Percentiles rank a stretch among this genome's conserved stretches.
These are phyloP conservation scores for Neurospora sp. DNA, from an alignment of 495 filamentous ascomycete species.

Conservation along the genomic window DNA sequence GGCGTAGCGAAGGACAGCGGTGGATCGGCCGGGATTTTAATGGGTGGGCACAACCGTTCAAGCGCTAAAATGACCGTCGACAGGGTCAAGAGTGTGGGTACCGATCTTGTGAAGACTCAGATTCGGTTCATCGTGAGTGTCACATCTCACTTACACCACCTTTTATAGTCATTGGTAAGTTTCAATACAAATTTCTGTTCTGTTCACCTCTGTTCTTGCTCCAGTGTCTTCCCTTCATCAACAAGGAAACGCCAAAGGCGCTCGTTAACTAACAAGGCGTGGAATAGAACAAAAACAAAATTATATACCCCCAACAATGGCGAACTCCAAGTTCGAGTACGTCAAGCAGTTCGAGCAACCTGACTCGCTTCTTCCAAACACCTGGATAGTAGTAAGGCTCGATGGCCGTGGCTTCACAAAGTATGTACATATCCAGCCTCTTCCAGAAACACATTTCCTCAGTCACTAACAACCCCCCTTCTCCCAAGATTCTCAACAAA, in stretches of 20 bases:
- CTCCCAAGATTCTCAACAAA: constrained; percentile 58
- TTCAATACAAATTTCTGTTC: background rate
- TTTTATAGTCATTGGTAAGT: background rate
- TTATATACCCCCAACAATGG: constrained; percentile 21
- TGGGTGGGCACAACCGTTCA: background rate
- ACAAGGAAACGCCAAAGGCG: background rate
- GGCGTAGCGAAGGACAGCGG: background rate
- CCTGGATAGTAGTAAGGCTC: constrained; percentile 87
- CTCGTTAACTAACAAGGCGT: background rate
- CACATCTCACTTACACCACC: background rate
- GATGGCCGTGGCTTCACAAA: constrained; percentile 91
- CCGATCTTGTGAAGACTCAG: background rate
- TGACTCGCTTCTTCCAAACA: constrained; percentile 72
- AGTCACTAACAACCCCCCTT: background rate
- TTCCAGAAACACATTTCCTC: background rate
- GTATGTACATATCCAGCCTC: constrained; percentile 30
- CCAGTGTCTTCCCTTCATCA: background rate
- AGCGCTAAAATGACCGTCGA: background rate
- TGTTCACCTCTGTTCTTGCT: background rate
- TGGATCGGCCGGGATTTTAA: background rate
- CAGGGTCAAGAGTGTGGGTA: background rate
- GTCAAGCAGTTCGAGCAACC: constrained; percentile 80
- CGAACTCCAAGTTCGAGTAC: constrained; percentile 68
- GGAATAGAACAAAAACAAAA: background rate
- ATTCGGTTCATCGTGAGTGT: background rate